Base-by-base conservation (phyloP, 139 green algal species). In the Microglena sp. region DNA sequence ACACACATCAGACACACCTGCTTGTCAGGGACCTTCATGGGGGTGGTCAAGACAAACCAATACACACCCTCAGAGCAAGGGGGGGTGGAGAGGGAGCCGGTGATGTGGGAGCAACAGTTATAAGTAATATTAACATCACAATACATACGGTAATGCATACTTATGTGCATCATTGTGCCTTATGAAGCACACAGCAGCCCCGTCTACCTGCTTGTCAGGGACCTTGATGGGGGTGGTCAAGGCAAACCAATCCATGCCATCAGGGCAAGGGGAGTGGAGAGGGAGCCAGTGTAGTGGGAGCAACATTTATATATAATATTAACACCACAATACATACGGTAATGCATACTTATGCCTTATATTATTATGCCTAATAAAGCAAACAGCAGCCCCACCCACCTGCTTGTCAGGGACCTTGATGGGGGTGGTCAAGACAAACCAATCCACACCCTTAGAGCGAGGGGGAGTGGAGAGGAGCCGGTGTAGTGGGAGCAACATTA, bases 191-290 rank as follows among this genome's bases (percentile, higher is more conserved):
- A n/a, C n/a, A n/a, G n/a, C n/a, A n/a, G n/a, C n/a, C n/a, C n/a
- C n/a, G n/a, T n/a, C 34, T 63, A 87, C 75, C 70, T 89, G 80
- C 8, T 60, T 54, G 32, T 79, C 70, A 5, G 63, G 62, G 3
- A 92, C 72, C 29, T 65, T 56, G 24, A 83, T 56, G n/a, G 71
- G 68, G 22, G 83, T 64, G 5, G 71, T 71, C 68, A 89, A 73
- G 43, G 92, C 82, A 24, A 85, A 86, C 89, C 89, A 95, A 21
- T 86, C 69, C 35, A 95, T 84, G 0, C 63, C 71, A 70, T 95
- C 88, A 1, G 77, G 82, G 78, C 89, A 95, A 1, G 87, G 85
- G 90, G 88, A 3, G 90, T 96, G 28, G 90, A 95, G 21, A 96
- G 76, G 4, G 82, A 90, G 34, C 89, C 88, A 18, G 43, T 68